Percentiles rank a stretch among this genome's conserved stretches.
Evolutionary conservation across 148 eudicot genomes (phyloP).

Genomic region (Chenopodium berlandieri): DNA sequence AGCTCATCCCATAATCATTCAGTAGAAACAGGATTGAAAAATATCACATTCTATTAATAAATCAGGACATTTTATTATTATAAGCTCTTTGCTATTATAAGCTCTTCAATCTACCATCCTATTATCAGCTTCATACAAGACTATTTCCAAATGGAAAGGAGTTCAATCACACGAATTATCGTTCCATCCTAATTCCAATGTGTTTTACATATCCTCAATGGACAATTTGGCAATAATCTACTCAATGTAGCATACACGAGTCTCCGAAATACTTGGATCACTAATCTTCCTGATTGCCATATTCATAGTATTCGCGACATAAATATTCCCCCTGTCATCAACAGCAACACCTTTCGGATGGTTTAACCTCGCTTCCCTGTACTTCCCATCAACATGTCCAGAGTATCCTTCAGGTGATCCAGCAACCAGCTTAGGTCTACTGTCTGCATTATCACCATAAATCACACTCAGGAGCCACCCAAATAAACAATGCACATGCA

Average conservation of each 20-base stretch:
- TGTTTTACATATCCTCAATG: not conserved
- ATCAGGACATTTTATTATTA: not conserved
- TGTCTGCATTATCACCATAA: constrained; percentile 50
- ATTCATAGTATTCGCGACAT: constrained; percentile 87
- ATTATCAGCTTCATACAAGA: not conserved
- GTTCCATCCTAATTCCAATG: not conserved
- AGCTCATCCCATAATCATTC: not conserved
- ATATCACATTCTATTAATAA: not conserved
- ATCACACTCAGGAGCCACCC: constrained; percentile 17
- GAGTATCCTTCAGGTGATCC: constrained; percentile 94
- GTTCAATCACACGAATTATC: not conserved
- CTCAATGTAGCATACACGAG: not conserved
- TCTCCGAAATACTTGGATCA: constrained; percentile 56
- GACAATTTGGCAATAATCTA: not conserved
- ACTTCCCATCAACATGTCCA: constrained; percentile 91
- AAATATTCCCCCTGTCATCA: constrained; percentile 88
- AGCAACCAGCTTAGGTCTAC: constrained; percentile 84
- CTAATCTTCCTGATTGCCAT: constrained; percentile 93
- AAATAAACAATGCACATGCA: constrained; percentile 19
- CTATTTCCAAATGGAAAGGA: not conserved
- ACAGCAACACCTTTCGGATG: constrained; percentile 91
- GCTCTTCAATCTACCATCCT: not conserved
- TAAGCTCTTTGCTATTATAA: not conserved
- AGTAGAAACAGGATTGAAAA: not conserved
- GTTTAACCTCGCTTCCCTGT: constrained; percentile 83